Conservation (phyloP, 2,329 filamentous ascomycete species). For the Colletotrichum sp. region DNA sequence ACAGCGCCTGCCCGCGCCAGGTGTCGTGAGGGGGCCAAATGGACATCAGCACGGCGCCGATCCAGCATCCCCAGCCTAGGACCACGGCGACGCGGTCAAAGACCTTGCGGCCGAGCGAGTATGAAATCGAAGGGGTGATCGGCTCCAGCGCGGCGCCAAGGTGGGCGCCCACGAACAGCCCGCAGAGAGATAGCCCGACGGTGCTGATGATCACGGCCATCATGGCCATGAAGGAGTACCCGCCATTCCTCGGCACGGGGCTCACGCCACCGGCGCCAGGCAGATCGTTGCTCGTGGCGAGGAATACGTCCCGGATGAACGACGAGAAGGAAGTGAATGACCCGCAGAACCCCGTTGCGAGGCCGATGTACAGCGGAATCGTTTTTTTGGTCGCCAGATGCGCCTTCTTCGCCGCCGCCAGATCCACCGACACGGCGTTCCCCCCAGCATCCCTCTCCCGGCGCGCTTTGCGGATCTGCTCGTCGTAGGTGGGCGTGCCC, state of each 20-base stretch:
- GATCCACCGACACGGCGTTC: conserved; percentile 34
- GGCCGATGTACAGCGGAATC: conserved; percentile 85
- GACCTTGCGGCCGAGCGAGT: conserved; percentile 58
- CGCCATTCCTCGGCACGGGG: conserved; percentile 63
- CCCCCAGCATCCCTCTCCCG: conserved; percentile 46
- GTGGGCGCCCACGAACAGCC: conserved; percentile 76
- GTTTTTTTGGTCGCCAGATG: conserved; percentile 78
- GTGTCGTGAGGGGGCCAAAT: conserved; percentile 73
- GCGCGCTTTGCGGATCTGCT: conserved; percentile 36
- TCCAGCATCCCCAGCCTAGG: conserved; percentile 77
- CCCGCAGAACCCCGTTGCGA: conserved; percentile 87
- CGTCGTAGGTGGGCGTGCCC: conserved; percentile 51
- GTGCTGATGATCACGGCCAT: conserved; percentile 78
- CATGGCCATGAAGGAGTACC: conserved; percentile 84
- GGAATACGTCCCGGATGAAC: conserved; percentile 81
- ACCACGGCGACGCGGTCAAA: conserved; percentile 69
- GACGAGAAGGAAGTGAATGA: conserved; percentile 90
- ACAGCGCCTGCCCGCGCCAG: conserved; percentile 79
- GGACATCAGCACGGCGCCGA: conserved; percentile 75
- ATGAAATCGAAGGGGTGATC: conserved; percentile 65
- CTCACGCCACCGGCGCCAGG: conserved; percentile 35
- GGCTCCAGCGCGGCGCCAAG: conserved; percentile 68
- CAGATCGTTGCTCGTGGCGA: conserved; percentile 79
- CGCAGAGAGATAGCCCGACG: conserved; percentile 71
- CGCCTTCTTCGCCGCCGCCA: conserved; percentile 56